phyloP scores from a whole-genome alignment of 345 rosid species.

The Noccaea caerulescens region DNA sequence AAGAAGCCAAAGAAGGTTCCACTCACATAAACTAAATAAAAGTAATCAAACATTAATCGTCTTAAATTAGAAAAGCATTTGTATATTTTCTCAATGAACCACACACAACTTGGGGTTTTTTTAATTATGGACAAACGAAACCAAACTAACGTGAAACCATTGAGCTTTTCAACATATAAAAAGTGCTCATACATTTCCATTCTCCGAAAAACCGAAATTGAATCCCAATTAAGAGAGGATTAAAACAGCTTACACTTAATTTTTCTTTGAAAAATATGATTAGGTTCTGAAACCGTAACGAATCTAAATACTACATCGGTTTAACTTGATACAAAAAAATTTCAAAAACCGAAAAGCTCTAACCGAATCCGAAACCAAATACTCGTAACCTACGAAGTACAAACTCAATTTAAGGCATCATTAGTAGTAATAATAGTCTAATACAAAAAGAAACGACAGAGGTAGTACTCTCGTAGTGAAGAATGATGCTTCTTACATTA shows the following conservation, averaged over 20 bases:
- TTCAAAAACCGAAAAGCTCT: too few relatives aligned
- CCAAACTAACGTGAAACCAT: neutral
- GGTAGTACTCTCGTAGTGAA: neutral
- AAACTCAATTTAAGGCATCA: neutral
- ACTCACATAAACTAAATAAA: conserved; percentile 36
- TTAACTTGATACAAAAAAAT: neutral
- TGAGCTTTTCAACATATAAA: neutral
- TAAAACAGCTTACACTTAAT: neutral
- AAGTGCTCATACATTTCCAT: neutral
- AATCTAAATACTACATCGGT: neutral
- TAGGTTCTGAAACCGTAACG: neutral
- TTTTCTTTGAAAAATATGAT: too few relatives aligned
- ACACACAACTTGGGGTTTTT: conserved; percentile 5
- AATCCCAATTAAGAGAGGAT: neutral
- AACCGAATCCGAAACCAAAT: neutral
- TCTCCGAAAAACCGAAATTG: neutral
- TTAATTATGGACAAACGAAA: neutral
- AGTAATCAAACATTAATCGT: conserved; percentile 30
- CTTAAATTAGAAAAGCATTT: neutral
- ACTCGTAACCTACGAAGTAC: neutral
- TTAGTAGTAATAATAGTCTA: neutral
- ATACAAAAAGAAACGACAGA: neutral
- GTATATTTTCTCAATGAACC: neutral
- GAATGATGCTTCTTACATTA: neutral
- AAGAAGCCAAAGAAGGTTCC: conserved; percentile 38